Percentiles rank a stretch among this genome's conserved stretches.
These are phyloP conservation scores for Colletotrichum gloeosporioides DNA, from an alignment of 2,329 filamentous ascomycete genomes.

Conservation along the genomic window DNA sequence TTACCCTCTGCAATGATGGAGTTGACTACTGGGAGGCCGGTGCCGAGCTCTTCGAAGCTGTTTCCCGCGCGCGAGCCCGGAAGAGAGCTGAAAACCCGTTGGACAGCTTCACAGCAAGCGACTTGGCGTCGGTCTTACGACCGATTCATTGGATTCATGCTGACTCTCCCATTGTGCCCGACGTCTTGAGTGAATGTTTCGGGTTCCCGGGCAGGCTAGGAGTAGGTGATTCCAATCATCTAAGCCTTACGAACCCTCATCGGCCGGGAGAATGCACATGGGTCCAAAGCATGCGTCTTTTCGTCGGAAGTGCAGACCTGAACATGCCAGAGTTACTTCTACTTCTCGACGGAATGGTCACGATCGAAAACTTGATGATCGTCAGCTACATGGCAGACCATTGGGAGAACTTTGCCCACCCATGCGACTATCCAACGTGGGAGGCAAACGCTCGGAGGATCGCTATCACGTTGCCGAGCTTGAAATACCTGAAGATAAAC, in stretches of 20 bases:
- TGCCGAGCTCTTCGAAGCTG: fast-evolving
- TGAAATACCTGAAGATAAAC: neutral
- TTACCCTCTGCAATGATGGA: neutral
- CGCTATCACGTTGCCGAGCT: fast-evolving
- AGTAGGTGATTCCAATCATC: neutral
- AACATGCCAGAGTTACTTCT: neutral
- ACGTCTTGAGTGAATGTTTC: fast-evolving
- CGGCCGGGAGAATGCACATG: neutral
- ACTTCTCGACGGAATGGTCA: neutral
- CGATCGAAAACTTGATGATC: neutral
- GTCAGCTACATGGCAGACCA: neutral
- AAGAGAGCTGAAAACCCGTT: neutral
- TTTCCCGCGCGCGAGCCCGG: neutral
- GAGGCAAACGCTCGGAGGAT: neutral
- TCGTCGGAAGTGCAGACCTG: fast-evolving
- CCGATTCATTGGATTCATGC: neutral
- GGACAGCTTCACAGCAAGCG: neutral
- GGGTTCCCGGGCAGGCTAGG: neutral
- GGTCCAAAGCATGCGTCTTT: neutral
- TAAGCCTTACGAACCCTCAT: neutral
- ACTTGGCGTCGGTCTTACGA: neutral
- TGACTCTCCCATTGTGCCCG: fast-evolving
- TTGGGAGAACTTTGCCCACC: fast-evolving
- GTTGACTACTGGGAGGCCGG: neutral
- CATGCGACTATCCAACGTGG: fast-evolving